phyloP scores from a whole-genome alignment of 495 filamentous ascomycete genomes.

The Collariella sp. region DNA sequence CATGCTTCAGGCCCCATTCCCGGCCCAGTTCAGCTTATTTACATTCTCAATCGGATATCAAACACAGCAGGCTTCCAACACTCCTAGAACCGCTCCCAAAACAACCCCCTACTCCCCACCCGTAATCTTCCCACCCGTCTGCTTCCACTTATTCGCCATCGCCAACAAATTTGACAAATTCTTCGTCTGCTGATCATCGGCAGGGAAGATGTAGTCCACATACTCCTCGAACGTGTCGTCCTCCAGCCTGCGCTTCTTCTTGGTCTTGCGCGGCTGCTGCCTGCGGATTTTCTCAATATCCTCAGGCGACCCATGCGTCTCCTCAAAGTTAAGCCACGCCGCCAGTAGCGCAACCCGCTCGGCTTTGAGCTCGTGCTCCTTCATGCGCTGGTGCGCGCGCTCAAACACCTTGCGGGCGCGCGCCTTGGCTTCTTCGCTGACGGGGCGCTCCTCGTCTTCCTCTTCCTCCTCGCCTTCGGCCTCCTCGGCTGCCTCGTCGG shows the following conservation, averaged over 20 bases:
- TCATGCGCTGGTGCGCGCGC: slow-evolving; percentile 79
- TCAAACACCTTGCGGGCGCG: slow-evolving; percentile 78
- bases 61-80: not conserved
- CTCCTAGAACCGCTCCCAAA: not conserved
- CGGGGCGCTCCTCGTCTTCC: slow-evolving; percentile 51
- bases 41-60: not conserved
- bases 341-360: slow-evolving; percentile 85
- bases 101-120: slow-evolving; percentile 6
- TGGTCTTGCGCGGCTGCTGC: slow-evolving; percentile 89
- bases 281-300: slow-evolving; percentile 79
- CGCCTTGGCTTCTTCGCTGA: slow-evolving; percentile 74
- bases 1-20: not conserved
- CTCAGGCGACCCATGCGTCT: slow-evolving; percentile 64
- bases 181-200: slow-evolving; percentile 81
- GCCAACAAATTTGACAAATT: slow-evolving; percentile 76
- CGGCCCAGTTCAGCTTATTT: not conserved
- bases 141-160: slow-evolving; percentile 85
- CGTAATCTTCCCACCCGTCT: slow-evolving; percentile 38
- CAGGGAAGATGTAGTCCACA: slow-evolving; percentile 94
- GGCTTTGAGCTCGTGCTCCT: slow-evolving; percentile 87
- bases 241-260: slow-evolving; percentile 88
- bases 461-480: slow-evolving; percentile 43
- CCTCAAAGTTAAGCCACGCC: slow-evolving; percentile 86
- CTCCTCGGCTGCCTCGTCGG: slow-evolving; percentile 50
- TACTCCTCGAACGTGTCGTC: slow-evolving; percentile 97